Conservation (phyloP, 1,284 basidiomycete species). For the Ustilago hordei region DNA sequence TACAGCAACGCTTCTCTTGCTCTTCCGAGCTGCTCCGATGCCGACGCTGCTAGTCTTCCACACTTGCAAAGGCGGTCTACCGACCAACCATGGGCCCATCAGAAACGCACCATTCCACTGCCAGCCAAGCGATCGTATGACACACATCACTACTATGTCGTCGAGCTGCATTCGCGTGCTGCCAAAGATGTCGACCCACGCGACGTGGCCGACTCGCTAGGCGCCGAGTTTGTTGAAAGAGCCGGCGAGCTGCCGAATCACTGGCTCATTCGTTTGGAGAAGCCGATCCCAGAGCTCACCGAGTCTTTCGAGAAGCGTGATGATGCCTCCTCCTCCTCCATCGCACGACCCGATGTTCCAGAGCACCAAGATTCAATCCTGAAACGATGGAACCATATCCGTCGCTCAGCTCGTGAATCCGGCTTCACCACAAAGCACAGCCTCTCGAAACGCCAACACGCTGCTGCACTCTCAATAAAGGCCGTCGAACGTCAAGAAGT, state of each 20-base stretch:
- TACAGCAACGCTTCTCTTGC: slow-evolving; percentile 13
- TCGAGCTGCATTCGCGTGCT: slow-evolving; percentile 77
- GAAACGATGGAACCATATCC: slow-evolving; percentile 72
- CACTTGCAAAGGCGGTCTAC: slow-evolving; percentile 25
- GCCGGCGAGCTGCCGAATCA: slow-evolving; percentile 85
- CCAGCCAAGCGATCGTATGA: slow-evolving; percentile 73
- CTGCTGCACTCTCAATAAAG: slow-evolving; percentile 54
- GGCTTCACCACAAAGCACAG: slow-evolving; percentile 37
- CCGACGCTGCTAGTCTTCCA: neutral
- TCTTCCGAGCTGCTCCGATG: slow-evolving; percentile 18
- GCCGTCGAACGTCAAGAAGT: slow-evolving; percentile 65
- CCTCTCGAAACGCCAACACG: slow-evolving; percentile 44
- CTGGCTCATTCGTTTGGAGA: slow-evolving; percentile 82
- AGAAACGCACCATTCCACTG: slow-evolving; percentile 45
- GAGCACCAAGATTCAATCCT: slow-evolving; percentile 68
- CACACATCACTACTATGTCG: slow-evolving; percentile 89
- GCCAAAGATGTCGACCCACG: slow-evolving; percentile 70
- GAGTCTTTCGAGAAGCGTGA: slow-evolving; percentile 17
- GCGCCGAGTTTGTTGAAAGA: slow-evolving; percentile 86
- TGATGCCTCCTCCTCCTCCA: slow-evolving; percentile 20
- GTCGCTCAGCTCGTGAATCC: slow-evolving; percentile 26
- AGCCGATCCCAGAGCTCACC: slow-evolving; percentile 32
- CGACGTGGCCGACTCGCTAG: slow-evolving; percentile 75
- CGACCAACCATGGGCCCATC: slow-evolving; percentile 36
- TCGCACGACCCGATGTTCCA: slow-evolving; percentile 36